These are phyloP conservation scores for Heterobasidion occidentale DNA, from an alignment of 1,284 basidiomycete species.

Conservation along the genomic window DNA sequence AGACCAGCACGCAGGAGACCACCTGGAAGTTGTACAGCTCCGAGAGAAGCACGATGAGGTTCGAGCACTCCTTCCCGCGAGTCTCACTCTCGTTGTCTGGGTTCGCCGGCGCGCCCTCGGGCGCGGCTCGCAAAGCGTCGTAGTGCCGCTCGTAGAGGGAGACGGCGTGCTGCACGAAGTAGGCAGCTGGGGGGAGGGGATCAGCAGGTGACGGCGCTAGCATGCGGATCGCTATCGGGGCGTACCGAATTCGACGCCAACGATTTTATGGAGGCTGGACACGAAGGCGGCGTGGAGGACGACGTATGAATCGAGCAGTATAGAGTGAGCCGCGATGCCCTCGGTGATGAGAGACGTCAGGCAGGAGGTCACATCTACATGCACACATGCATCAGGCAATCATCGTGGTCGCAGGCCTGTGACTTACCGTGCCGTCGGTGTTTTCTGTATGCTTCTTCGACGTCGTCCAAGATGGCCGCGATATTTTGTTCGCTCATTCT, in stretches of 20 bases:
- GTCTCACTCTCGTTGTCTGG: constrained; percentile 24
- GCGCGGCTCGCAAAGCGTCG: constrained; percentile 15
- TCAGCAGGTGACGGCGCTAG: neutral
- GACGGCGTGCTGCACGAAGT: constrained; percentile 69
- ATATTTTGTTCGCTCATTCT: constrained; percentile 93
- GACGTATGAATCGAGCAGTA: constrained; percentile 86
- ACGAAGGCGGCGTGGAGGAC: constrained; percentile 88
- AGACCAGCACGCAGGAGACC: constrained; percentile 81
- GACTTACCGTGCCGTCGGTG: constrained; percentile 73
- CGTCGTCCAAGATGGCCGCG: constrained; percentile 65
- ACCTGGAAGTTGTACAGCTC: constrained; percentile 97
- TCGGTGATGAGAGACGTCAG: constrained; percentile 77
- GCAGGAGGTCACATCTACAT: constrained; percentile 73
- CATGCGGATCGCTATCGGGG: constrained; percentile 8
- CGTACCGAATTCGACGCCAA: constrained; percentile 88
- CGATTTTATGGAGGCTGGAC: constrained; percentile 74
- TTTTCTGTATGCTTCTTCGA: constrained; percentile 76
- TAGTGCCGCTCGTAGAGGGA: constrained; percentile 59
- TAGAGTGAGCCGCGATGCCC: constrained; percentile 77
- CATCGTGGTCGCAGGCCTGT: neutral
- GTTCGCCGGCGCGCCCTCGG: constrained; percentile 6
- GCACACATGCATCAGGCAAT: neutral
- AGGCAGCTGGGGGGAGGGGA: constrained; percentile 46
- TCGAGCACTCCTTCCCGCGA: constrained; percentile 80
- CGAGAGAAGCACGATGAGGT: constrained; percentile 81